Percentiles rank a stretch among this genome's conserved stretches.
Conservation (phyloP, 208 protist genomes). For the Wallacemonas sp. region DNA sequence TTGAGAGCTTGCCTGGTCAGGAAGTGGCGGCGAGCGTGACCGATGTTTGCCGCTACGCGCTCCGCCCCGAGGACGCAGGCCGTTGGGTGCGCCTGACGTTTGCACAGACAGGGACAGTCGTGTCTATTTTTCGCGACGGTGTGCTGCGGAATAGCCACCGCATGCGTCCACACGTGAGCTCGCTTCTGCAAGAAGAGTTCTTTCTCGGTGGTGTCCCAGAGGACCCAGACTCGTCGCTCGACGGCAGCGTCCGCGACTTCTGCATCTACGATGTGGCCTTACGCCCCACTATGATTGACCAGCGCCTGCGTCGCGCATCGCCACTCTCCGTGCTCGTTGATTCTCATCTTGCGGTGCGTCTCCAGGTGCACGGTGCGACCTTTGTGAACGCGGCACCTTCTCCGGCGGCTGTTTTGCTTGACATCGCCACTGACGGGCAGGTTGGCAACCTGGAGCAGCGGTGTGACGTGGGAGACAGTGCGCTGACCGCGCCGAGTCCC, state of each 20-base stretch:
- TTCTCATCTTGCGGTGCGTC: conserved; percentile 31
- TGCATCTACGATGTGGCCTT: conserved; percentile 70
- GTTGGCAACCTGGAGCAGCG: conserved; percentile 39
- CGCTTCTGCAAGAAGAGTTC: conserved; percentile 57
- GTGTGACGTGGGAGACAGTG: no score
- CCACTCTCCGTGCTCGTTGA: conserved; percentile 33
- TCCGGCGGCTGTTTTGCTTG: conserved; percentile 24
- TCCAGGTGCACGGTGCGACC: conserved; percentile 20
- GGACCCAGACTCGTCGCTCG: conserved; percentile 30
- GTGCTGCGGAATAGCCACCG: conserved; percentile 38
- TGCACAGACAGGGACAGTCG: conserved; percentile 50
- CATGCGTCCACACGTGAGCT: conserved; percentile 20
- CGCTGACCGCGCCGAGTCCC: no score
- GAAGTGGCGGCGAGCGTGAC: conserved; percentile 6
- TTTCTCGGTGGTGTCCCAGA: conserved; percentile 55
- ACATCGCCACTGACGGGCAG: conserved; percentile 42
- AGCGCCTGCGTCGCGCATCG: conserved; percentile 32
- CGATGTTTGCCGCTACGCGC: conserved; percentile 29
- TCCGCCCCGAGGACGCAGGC: conserved; percentile 26
- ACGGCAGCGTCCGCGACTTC: conserved; percentile 74
- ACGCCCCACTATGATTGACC: conserved; percentile 44
- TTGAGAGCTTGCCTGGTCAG: conserved; percentile 21
- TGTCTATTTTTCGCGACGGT: conserved; percentile 68
- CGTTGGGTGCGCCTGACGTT: conserved; percentile 75
- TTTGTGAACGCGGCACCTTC: conserved; percentile 40